Base-by-base conservation (phyloP, 208 protist species). In the Crithidia brevicula region DNA sequence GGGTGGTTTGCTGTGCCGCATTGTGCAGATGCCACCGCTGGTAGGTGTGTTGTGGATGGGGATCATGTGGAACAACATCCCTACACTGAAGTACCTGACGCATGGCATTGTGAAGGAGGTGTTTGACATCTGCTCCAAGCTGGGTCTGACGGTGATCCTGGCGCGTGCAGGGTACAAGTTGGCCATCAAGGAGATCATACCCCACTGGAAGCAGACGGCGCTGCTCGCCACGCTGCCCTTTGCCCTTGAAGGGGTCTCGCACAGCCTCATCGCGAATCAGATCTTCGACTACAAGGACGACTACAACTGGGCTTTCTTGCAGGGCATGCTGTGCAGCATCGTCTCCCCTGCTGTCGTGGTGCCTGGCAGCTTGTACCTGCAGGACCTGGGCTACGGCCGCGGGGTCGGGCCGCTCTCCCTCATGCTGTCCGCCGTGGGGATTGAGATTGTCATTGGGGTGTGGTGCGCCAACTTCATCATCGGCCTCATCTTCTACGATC, bases 1-100 rank as follows among this genome's bases (percentile, higher is more conserved):
- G 2, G 86, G 89, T 16, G 83, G 86, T 45, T 51, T 91, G 4
- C 25, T 92, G 8, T 94, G 82, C 70, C 85, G 86, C 11, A 47
- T 94, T n/a, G 28, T 92, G 18, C 86, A 92, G 61, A 78, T 94
- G 25, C 89, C 89, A n/a, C 79, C 86, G 52, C 75, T 94, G 23
- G 82, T 92, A 0, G 85, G 89, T 33, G 86, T 94, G 30, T 57
- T 94, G 38, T 92, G 86, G 86, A 78, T 92, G 49, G 86, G 77
- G 27, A 88, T 92, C 53, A 79, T 88, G 76, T 94, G 89, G 86
- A 88, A 87, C 62, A 94, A 92, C 71, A 85, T 94, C 50, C 89
- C 89, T 0, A 30, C 31, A 23, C 65, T 88, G 18, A 64, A 85
- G 33, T 92, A 86, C 60, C 42, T 94, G 31, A 94, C 89, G 33